A percentile compares a stretch with the other conserved stretches of the same genome.
Conservation (phyloP, 2,329 filamentous ascomycete species). For the Pseudocercospora eumusae region DNA sequence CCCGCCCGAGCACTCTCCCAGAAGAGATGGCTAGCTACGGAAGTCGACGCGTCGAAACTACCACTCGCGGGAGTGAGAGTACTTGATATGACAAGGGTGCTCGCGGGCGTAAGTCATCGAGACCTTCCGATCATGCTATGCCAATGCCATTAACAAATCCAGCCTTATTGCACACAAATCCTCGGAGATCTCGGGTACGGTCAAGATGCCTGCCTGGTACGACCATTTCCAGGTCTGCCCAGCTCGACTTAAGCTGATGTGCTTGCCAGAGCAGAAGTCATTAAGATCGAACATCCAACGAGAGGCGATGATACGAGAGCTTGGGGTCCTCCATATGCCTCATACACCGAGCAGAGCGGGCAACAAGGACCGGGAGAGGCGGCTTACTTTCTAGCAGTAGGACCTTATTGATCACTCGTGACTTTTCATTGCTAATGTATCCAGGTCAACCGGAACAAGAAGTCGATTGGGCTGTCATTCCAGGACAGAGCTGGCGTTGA, state of each 20-base stretch:
- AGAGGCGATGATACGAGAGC: slow-evolving; percentile 91
- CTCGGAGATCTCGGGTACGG: slow-evolving; percentile 89
- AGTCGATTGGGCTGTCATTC: slow-evolving; percentile 88
- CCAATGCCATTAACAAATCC: slow-evolving; percentile 23
- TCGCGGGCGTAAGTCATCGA: slow-evolving; percentile 71
- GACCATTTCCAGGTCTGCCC: slow-evolving; percentile 33
- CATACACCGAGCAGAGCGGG: slow-evolving; percentile 60
- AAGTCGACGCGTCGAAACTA: slow-evolving; percentile 51
- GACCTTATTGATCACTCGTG: slow-evolving; percentile 28
- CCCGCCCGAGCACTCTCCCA: slow-evolving; percentile 20
- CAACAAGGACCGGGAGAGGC: slow-evolving; percentile 76
- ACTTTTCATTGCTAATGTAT: not conserved
- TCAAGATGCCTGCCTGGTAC: slow-evolving; percentile 41
- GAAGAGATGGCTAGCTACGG: slow-evolving; percentile 47
- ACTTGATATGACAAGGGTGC: slow-evolving; percentile 92
- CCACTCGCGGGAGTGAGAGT: slow-evolving; percentile 86
- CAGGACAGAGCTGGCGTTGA: slow-evolving; percentile 79
- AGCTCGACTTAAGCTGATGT: slow-evolving; percentile 33
- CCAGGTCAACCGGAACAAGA: slow-evolving; percentile 95
- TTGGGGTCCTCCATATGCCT: slow-evolving; percentile 93
- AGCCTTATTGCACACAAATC: slow-evolving; percentile 98
- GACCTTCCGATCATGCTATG: not conserved
- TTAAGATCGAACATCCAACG: slow-evolving; percentile 93
- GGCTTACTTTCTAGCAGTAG: slow-evolving; percentile 88
- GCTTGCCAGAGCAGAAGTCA: slow-evolving; percentile 76